Evolutionary conservation across 768 basidiomycete species (phyloP).

Genomic region (Tulasnella sp.): DNA sequence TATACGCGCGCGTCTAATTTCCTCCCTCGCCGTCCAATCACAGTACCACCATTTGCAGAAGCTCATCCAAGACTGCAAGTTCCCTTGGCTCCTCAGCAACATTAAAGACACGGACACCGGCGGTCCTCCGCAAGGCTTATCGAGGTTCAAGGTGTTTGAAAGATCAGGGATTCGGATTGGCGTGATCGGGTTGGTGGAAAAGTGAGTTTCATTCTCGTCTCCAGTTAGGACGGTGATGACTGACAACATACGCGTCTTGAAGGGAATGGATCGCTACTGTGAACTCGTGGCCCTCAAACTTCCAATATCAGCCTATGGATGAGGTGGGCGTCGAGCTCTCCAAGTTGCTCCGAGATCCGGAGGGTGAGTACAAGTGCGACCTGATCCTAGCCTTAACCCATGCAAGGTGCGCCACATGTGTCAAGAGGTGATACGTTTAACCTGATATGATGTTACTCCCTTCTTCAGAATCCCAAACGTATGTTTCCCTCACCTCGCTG

Average conservation of each 20-base stretch:
- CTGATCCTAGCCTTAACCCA: constrained; percentile 81
- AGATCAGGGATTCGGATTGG: constrained; percentile 61
- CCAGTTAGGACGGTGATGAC: background rate
- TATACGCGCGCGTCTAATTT: background rate
- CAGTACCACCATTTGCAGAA: constrained; percentile 44
- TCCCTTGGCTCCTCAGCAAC: constrained; percentile 88
- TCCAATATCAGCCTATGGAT: constrained; percentile 65
- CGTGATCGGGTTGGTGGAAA: constrained; percentile 76
- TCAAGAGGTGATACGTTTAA: background rate
- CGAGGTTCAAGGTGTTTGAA: constrained; percentile 56
- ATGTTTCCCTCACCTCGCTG: background rate
- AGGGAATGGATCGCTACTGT: constrained; percentile 89
- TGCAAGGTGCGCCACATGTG: constrained; percentile 38
- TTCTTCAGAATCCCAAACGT: constrained; percentile 26
- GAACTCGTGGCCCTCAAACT: constrained; percentile 72
- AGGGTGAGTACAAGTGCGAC: constrained; percentile 60
- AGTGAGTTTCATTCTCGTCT: constrained; percentile 34
- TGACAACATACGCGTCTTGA: background rate
- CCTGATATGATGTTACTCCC: background rate
- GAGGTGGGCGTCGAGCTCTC: constrained; percentile 65
- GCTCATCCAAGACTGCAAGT: constrained; percentile 59
- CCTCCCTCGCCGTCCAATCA: background rate
- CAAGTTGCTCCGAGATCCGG: constrained; percentile 53
- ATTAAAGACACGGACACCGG: constrained; percentile 61
- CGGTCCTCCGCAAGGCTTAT: constrained; percentile 46